Evolutionary conservation across 768 basidiomycete species (phyloP), one percentile per base, ranked within the genome.

Genomic region (Phylloporus arenicola): DNA sequence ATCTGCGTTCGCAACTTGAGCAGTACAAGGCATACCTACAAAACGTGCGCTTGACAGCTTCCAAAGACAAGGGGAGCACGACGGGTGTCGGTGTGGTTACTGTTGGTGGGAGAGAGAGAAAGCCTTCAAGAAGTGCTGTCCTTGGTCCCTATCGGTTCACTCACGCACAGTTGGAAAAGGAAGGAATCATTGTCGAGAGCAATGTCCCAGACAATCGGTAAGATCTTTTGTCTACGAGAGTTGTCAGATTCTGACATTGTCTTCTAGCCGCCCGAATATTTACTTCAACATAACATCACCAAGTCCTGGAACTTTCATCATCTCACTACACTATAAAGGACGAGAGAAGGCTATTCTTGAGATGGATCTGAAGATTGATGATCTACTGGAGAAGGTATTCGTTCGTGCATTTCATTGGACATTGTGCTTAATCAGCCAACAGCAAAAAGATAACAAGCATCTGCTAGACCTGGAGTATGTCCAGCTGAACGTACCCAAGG

Each of bases 391-490:
- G 70, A 97, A 97, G 86, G 93, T 92, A 56, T 25, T 80, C 57
- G 6, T 27, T 19, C 19, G 8, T 43, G 33, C 25, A 33, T 35
- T 25, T 14, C 8, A 30, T 54, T 44, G 19, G 30, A 49, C 33
- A 34, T 24, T 25, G 22, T 48, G n/a, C 56, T 69, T 33, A 68
- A n/a, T 10, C 38, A 3, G 4, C 35, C 47, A 48, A 62, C 64
- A 97, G 93, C 95, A 98, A 92, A 96, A 97, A 73, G 95, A 99
- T 70, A 94, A 95, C 72, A 94, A 97, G 62, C 92, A 94, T 62
- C 75, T 94, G 30, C 72, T 99, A 55, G 96, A 99, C 72, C 76
- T 99, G 56, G 96, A 98, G 72, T 98, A 99, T 64, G 95, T 97
- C 50, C 92, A 96, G 70, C 74, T 97, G 55, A 95, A 96, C 67